Evolutionary conservation across 305 asterid genomes (phyloP), one percentile per base, ranked within the genome.

Genomic region (Solanum hybrid): DNA sequence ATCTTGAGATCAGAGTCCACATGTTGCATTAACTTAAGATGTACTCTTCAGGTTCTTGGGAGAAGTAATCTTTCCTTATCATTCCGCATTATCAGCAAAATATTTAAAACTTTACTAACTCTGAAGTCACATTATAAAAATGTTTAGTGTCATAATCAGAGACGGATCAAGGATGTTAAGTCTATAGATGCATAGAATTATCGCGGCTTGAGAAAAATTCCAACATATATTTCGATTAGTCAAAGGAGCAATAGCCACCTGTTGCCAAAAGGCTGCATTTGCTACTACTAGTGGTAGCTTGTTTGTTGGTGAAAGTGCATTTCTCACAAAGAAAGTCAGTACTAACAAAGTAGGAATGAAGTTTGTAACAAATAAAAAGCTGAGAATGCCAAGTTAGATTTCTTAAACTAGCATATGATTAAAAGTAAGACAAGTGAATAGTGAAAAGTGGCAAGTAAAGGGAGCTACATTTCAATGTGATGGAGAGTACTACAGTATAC

Each of bases 1-100:
- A 69, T 90, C 89, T 92, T 91, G 94, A 92, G 92, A 92, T 92
- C 87, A 46, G 92, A 92, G 91, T 40, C 88, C 61, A 18, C 28
- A 22, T 37, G 76, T 46, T 88, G 82, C 80, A 16, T 67, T 76
- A 89, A 33, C 87, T 22, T 91, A 24, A 14, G 89, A 84, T 87
- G 86, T 61, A 89, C 80, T 36, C 86, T 40, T 46, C 76, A 26
- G 42, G 76, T 42, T 76, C 73, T 9, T 26, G 90, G 86, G 20
- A 74, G 57, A 35, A 9, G 87, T 84, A 46, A 16, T 29, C 29
- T 84, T 29, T 46, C 87, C 87, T 84, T 51, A 29, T 46, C 40
- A 83, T 2, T 83, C 40, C 29, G 29, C 37, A 29, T 51, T 29
- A 16, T 51, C 74, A 84, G 42, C 75, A 40, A 26, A 84, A 29